Conservation (phyloP, 129 eudicot species). For the Chrysanthemum seticuspe region DNA sequence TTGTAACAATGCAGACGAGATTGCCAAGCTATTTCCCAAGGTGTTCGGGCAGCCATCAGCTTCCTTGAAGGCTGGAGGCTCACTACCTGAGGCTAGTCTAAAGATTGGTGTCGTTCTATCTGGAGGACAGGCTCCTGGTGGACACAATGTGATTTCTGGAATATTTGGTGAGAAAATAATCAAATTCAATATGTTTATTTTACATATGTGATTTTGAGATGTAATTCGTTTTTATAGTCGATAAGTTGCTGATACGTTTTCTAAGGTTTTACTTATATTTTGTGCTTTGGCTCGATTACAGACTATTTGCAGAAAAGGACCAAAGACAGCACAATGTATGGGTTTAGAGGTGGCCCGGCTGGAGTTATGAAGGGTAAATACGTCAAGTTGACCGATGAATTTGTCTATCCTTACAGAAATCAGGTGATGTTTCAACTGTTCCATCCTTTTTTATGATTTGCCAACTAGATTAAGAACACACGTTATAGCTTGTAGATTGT, state of each 20-base stretch:
- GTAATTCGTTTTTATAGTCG: neutral
- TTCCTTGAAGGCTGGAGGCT: conserved; percentile 45
- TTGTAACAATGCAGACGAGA: conserved; percentile 48
- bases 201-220: conserved; percentile 4
- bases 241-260: neutral
- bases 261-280: neutral
- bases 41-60: conserved; percentile 84
- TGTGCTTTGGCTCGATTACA: conserved; percentile 25
- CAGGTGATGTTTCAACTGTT: conserved; percentile 48
- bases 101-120: conserved; percentile 90
- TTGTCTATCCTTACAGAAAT: conserved; percentile 86
- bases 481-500: neutral
- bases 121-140: conserved; percentile 99
- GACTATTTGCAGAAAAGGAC: conserved; percentile 78
- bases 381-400: conserved; percentile 65
- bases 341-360: conserved; percentile 94
- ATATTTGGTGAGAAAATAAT: conserved; percentile 59
- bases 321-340: conserved; percentile 77
- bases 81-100: conserved; percentile 36
- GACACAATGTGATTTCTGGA: conserved; percentile 94
- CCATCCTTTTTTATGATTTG: neutral
- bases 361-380: conserved; percentile 88
- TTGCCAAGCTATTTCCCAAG: conserved; percentile 68
- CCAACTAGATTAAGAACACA: neutral
- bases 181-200: conserved; percentile 8